Conservation (phyloP, 257 asterid species). For the Parsonsia alboflavescens region DNA sequence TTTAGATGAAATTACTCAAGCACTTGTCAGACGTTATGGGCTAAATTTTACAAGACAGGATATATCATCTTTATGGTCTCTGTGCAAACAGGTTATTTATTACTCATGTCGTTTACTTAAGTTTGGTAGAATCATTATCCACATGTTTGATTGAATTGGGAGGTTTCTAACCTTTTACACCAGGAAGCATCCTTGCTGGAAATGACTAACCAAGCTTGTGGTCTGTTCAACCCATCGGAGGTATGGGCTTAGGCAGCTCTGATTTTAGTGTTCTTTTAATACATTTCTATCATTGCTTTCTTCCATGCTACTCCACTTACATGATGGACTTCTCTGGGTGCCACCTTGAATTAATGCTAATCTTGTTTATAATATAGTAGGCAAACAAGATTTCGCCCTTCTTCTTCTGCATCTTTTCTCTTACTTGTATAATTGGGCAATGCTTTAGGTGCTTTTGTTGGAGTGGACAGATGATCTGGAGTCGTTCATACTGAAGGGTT, state of each 20-base stretch:
- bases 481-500: slow-evolving; percentile 78
- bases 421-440: slow-evolving; percentile 9
- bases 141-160: not conserved
- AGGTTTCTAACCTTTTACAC: slow-evolving; percentile 21
- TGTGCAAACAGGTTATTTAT: slow-evolving; percentile 74
- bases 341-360: not conserved
- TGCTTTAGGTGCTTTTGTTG: slow-evolving; percentile 60
- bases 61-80: slow-evolving; percentile 76
- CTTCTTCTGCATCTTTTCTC: not conserved
- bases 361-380: not conserved
- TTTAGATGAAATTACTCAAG: slow-evolving; percentile 55
- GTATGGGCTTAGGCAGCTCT: slow-evolving; percentile 28
- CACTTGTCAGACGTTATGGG: slow-evolving; percentile 58
- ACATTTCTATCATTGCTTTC: not conserved
- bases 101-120: slow-evolving; percentile 7
- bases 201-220: slow-evolving; percentile 82
- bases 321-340: not conserved
- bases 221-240: slow-evolving; percentile 73
- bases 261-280: not conserved
- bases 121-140: slow-evolving; percentile 14
- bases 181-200: slow-evolving; percentile 91
- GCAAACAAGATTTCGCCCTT: not conserved
- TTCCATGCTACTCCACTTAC: not conserved
- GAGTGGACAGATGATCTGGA: slow-evolving; percentile 97
- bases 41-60: slow-evolving; percentile 63